Evolutionary conservation across 768 basidiomycete species (phyloP).

Genomic region (Crepidotus variabilis): DNA sequence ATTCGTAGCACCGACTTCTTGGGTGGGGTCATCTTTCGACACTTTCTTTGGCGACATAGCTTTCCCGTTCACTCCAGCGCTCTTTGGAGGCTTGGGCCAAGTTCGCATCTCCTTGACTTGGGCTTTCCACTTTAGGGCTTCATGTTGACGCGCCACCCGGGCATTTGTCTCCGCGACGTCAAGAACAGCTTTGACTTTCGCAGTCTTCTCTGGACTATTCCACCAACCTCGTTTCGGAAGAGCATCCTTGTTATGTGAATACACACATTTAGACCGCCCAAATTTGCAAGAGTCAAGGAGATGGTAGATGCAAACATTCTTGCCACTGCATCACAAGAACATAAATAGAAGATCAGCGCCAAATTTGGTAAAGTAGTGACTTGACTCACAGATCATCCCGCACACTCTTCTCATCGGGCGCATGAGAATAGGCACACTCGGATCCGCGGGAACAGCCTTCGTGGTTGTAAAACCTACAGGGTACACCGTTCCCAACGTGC

Average conservation of each 20-base stretch:
- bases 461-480: constrained; percentile 58
- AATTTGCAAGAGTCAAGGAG: constrained; percentile 33
- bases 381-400: constrained; percentile 48
- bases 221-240: constrained; percentile 48
- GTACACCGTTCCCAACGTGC: constrained; percentile 46
- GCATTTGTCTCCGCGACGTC: constrained; percentile 22
- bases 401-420: constrained; percentile 51
- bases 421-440: constrained; percentile 46
- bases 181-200: constrained; percentile 24
- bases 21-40: neutral
- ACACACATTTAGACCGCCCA: constrained; percentile 37
- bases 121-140: constrained; percentile 18
- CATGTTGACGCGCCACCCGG: constrained; percentile 14
- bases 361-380: neutral
- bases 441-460: constrained; percentile 40
- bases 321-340: constrained; percentile 33
- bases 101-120: constrained; percentile 13
- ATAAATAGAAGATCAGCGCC: neutral
- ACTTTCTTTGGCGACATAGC: neutral
- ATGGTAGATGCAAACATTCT: constrained; percentile 39
- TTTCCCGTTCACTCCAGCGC: neutral
- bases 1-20: neutral
- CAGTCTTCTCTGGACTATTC: constrained; percentile 26
- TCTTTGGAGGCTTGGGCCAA: neutral
- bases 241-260: constrained; percentile 43